Percentiles rank a stretch among this genome's conserved stretches.
These are phyloP conservation scores for Kockiozyma suomiensis DNA, from an alignment of 805 yeast species.

Conservation along the genomic window DNA sequence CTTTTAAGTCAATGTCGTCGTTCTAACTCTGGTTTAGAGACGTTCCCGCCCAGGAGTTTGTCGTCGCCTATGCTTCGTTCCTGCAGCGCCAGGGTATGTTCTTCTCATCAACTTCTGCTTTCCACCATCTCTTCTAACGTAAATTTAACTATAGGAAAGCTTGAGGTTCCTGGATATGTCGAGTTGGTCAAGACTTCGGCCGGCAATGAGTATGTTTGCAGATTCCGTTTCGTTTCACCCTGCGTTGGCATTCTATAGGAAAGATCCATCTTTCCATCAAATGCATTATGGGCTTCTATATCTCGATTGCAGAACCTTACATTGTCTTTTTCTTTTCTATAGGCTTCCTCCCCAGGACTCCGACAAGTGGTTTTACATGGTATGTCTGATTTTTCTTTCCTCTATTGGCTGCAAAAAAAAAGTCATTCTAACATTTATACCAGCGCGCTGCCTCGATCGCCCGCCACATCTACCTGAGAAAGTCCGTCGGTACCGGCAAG, in stretches of 20 bases:
- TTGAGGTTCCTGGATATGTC: conserved; percentile 99
- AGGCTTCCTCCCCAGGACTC: conserved; percentile 97
- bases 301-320: background rate
- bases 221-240: background rate
- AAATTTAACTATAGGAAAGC: conserved; percentile 54
- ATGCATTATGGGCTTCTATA: too few species aligned
- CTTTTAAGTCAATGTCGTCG: too few species aligned
- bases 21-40: conserved; percentile 63
- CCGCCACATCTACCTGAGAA: conserved; percentile 99
- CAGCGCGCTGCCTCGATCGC: conserved; percentile 99
- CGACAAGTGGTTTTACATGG: conserved; percentile 95
- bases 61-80: conserved; percentile 99
- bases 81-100: conserved; percentile 93
- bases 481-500: conserved; percentile 98
- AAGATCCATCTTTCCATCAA: background rate
- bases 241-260: background rate
- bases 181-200: conserved; percentile 99
- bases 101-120: background rate
- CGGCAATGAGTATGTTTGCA: conserved; percentile 68
- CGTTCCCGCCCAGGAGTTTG: conserved; percentile 99
- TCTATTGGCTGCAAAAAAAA: too few species aligned
- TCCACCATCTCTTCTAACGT: background rate
- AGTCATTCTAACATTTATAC: too few species aligned
- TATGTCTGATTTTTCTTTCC: too few species aligned
- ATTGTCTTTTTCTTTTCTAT: background rate